Base-by-base conservation (phyloP, 2,329 filamentous ascomycete genomes). In the Fusarium devonianum region DNA sequence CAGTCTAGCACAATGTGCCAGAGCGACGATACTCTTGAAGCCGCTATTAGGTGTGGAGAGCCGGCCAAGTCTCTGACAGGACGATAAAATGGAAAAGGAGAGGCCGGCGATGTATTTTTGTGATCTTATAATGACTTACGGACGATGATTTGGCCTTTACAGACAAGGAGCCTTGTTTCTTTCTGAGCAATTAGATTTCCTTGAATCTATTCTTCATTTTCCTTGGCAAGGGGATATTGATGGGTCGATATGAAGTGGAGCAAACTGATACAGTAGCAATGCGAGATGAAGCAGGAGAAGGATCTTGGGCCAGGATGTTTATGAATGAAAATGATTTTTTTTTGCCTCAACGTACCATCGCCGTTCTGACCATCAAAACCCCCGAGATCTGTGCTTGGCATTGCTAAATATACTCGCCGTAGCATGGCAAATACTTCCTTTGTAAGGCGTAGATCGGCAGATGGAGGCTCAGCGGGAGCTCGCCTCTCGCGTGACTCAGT, bases 51-150 rank as follows among this genome's bases (percentile, higher is more conserved):
- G 18, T 18, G 14, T 38, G 16, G 14, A 4, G 28, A 21, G 21
- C 13, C 21, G 18, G 19, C 4, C 10, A 5, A 6, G 12, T 23
- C 21, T 12, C 7, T 13, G 10, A 26, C 14, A 14, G 16, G 42
- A 47, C 32, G 39, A 26, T 12, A 26, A 26, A 13, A 30, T 16
- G 17, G 18, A 40, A 54, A 55, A 29, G 28, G 17, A 33, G 16
- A 43, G 37, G 37, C 47, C 34, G 51, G 38, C 36, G 39, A 43
- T 43, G 35, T 52, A 43, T 41, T 54, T 29, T 58, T 25, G 53
- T 49, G 56, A 58, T 60, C 57, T 52, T 40, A 60, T 60, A 40
- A 60, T 40, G 58, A 43, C 21, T 60, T 54, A 53, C 38, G 48
- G 41, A 22, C 41, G 35, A 60, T 25, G 37, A 54, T 50, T 43